Base-by-base conservation (phyloP, 345 rosid species). In the Salix purpurea region DNA sequence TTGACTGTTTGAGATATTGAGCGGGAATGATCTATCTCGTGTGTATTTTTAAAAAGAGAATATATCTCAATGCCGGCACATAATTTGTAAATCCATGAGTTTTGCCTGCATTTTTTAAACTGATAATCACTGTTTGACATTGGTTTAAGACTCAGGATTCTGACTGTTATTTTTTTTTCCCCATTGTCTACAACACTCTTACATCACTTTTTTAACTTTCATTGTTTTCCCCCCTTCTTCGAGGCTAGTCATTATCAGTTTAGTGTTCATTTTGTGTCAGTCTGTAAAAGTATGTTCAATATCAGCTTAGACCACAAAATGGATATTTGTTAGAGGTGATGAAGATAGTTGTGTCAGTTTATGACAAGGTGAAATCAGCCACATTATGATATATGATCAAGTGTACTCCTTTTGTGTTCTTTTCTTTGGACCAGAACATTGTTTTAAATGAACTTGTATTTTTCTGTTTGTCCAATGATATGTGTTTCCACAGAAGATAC, bases 401-500 rank as follows among this genome's bases (percentile, higher is more conserved):
- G 12, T 36, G 66, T 54, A 13, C 21, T 69, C 7, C 6, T 10
- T 37, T 26, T 21, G 11, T n/a, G 15, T 58, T 23, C 5, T 9
- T 56, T 58, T 13, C 62, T 58, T 0, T 58, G 28, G 62, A 58
- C 23, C 62, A 58, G 15, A 58, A 9, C 24, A 58, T n/a, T 58
- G 28, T 58, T n/a, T 56, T 58, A n/a, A n/a, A 24, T 58, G 26
- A 13, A 37, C 34, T 13, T 16, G 0, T 58, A 39, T 71, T 67
- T 48, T 6, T 48, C 28, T 37, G 6, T 26, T 36, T 19, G 23
- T 66, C 44, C 68, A 34, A 67, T 56, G 13, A 69, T 77, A 62
- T 76, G 12, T 24, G 4, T 70, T 62, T 54, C 11, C 68, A 75
- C 87, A 89, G 96, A 83, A 58, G 62, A 58, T 2, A 58, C 28